Evolutionary conservation across 371 early-diverging fungal species (phyloP).

Genomic region (Mortierella sp.): DNA sequence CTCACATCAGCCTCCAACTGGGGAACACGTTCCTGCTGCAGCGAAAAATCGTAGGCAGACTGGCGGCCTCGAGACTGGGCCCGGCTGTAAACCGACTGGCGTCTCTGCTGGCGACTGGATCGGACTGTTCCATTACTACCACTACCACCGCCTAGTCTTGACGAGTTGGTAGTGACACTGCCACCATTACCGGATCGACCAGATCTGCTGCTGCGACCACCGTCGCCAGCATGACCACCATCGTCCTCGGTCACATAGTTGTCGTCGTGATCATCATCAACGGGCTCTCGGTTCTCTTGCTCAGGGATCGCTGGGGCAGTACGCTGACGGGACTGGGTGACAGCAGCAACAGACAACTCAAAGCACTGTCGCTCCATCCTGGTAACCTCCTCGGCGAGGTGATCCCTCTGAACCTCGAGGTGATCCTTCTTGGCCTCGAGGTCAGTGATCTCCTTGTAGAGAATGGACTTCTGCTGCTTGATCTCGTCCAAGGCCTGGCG

Average conservation of each 20-base stretch:
- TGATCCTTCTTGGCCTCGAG: conserved; percentile 11
- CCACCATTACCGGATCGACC: too few species aligned
- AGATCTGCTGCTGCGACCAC: neutral
- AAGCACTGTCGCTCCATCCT: neutral
- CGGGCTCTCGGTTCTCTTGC: neutral
- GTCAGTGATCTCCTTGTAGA: conserved; percentile 23
- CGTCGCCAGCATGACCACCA: neutral
- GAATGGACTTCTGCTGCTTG: conserved; percentile 17
- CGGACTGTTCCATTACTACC: neutral
- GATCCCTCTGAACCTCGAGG: neutral
- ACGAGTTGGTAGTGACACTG: too few species aligned
- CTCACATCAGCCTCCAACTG: conserved; percentile 42
- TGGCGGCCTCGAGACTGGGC: neutral
- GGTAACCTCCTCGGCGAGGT: conserved; percentile 8
- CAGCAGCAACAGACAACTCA: neutral
- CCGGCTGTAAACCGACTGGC: neutral
- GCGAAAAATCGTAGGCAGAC: neutral
- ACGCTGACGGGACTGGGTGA: neutral
- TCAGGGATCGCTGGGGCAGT: neutral
- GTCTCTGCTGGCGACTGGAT: neutral
- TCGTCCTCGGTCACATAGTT: conserved; percentile 13
- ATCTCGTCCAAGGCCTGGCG: conserved; percentile 32
- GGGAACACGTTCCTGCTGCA: conserved; percentile 11
- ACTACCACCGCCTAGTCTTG: neutral
- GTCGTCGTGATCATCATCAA: neutral